phyloP scores from a whole-genome alignment of 805 yeast species.

The Diddensiella caesifluorescens region DNA sequence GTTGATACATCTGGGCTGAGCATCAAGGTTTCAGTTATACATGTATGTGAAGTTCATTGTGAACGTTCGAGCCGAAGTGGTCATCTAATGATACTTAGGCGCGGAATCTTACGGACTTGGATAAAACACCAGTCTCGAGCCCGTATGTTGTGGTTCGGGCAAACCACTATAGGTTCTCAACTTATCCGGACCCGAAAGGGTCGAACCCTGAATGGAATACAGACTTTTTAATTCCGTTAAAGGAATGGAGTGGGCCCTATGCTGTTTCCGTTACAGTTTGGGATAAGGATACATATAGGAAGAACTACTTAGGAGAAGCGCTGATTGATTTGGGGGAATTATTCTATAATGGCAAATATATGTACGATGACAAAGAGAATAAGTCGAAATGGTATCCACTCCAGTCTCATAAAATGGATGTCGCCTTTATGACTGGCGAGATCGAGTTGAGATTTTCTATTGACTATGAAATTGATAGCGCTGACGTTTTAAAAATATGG shows the following conservation, averaged over 20 bases:
- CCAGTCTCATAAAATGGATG: background rate
- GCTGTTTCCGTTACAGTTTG: slow-evolving; percentile 23
- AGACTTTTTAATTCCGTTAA: slow-evolving; percentile 44
- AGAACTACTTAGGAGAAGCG: slow-evolving; percentile 21
- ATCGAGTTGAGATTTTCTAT: slow-evolving; percentile 13
- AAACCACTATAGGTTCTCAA: slow-evolving; percentile 28
- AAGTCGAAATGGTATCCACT: slow-evolving; percentile 9
- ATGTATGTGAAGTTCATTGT: no score
- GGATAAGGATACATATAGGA: slow-evolving; percentile 26
- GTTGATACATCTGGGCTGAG: no score
- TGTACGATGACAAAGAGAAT: slow-evolving; percentile 1
- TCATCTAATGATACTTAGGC: slow-evolving; percentile 9
- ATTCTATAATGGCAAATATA: slow-evolving; percentile 5
- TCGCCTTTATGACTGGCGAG: slow-evolving; percentile 11
- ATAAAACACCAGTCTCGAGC: background rate
- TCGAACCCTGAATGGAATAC: slow-evolving; percentile 79
- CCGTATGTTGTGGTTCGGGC: slow-evolving; percentile 25
- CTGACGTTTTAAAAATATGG: slow-evolving; percentile 15
- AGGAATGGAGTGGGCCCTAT: slow-evolving; percentile 13
- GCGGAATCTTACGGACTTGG: slow-evolving; percentile 9
- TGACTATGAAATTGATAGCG: slow-evolving; percentile 8
- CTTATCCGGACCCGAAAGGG: slow-evolving; percentile 61
- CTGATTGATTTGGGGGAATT: slow-evolving; percentile 8
- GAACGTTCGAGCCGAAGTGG: no score
- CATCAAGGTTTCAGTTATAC: no score